Conservation (phyloP, 352 stramenopile species). For the Pythium pyrilobum region DNA sequence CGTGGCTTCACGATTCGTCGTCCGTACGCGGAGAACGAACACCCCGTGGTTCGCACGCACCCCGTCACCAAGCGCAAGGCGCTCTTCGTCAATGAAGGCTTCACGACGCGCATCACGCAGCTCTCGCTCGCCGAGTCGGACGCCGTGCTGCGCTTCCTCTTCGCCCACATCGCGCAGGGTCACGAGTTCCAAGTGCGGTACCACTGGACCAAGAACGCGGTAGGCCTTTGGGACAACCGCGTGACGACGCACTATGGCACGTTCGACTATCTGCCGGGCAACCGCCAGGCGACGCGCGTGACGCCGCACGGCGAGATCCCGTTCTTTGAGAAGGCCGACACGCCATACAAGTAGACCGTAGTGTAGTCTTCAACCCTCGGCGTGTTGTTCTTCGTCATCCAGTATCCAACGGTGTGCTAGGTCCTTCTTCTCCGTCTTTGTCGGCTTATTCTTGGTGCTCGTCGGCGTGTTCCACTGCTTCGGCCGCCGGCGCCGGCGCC, state of each 20-base stretch:
- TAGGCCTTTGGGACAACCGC: conserved; percentile 35
- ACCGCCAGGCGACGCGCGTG: conserved; percentile 28
- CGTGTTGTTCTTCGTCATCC: too few species aligned
- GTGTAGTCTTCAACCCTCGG: too few species aligned
- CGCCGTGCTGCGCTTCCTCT: conserved; percentile 18
- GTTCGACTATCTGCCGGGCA: conserved; percentile 35
- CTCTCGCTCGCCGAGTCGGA: conserved; percentile 35
- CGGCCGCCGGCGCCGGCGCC: too few species aligned
- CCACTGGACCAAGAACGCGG: conserved; percentile 25
- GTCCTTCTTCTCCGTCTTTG: too few species aligned
- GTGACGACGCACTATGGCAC: conserved; percentile 27
- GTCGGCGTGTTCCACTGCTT: too few species aligned
- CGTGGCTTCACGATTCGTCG: conserved; percentile 27
- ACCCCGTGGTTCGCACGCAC: conserved; percentile 38
- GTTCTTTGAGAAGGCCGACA: conserved; percentile 19
- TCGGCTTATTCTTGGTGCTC: too few species aligned
- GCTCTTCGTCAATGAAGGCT: conserved; percentile 33
- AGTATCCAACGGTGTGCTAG: too few species aligned
- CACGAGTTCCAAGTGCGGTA: conserved; percentile 38
- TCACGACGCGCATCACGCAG: conserved; percentile 33
- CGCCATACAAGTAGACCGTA: too few species aligned
- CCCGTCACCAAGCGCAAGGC: conserved; percentile 30
- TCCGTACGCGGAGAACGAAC: conserved; percentile 28
- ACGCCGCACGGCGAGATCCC: conserved; percentile 30
- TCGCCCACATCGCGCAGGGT: conserved; percentile 22